Evolutionary conservation across 306 rosid genomes (phyloP).

Genomic region (Ormosia semicastrata): DNA sequence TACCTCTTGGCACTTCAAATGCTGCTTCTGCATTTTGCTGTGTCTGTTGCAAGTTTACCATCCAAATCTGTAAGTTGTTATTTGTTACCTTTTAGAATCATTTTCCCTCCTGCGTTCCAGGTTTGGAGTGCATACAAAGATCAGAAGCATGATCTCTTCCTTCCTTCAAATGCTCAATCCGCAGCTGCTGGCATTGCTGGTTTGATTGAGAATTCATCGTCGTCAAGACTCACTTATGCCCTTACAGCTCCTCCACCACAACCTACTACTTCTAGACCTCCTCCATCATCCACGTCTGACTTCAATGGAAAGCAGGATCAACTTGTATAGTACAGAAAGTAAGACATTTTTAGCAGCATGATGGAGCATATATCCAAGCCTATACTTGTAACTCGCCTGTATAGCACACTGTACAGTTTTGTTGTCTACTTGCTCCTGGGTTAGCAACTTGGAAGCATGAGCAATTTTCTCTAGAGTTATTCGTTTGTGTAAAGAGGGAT

Average conservation of each 20-base stretch:
- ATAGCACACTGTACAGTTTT: conserved; percentile 78
- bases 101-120: conserved; percentile 42
- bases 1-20: background rate
- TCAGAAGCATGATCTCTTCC: conserved; percentile 97
- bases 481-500: conserved; percentile 41
- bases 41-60: background rate
- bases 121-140: conserved; percentile 99
- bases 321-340: conserved; percentile 34
- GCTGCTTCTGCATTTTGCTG: background rate
- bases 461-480: conserved; percentile 37
- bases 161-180: conserved; percentile 97
- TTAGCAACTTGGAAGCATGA: conserved; percentile 37
- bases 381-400: conserved; percentile 46
- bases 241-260: conserved; percentile 84
- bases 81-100: background rate
- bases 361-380: conserved; percentile 23
- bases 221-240: conserved; percentile 78
- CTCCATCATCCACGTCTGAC: conserved; percentile 48
- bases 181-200: conserved; percentile 99
- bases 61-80: background rate
- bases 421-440: conserved; percentile 35
- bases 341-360: conserved; percentile 20
- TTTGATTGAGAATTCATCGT: conserved; percentile 86
- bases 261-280: conserved; percentile 54
- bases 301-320: conserved; percentile 56